Base-by-base conservation (phyloP, 495 filamentous ascomycete species). In the Tetracladium marchalianum region DNA sequence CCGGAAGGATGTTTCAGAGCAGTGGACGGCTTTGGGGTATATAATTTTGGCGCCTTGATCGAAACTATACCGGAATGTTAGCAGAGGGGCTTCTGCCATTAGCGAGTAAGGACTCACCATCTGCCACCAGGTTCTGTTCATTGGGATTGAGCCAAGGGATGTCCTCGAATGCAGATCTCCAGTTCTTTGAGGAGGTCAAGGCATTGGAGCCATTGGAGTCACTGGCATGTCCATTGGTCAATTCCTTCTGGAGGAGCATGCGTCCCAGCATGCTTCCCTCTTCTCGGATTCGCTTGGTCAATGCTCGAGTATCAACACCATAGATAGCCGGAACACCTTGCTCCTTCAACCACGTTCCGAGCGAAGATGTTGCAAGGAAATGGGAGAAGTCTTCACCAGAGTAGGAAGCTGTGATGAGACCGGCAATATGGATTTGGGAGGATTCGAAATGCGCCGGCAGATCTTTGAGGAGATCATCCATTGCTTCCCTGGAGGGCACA, bases 261-360 rank as follows among this genome's bases (percentile, higher is more conserved):
- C 87, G 84, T 16, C 90, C 92, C 22, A 97, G 79, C 92, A 97
- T 96, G 69, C 87, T 93, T 57, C 92, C 92, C 63, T 95, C 78
- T 55, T 94, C 73, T 55, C 92, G 78, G 51, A 98, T 95, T 47
- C 81, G 80, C 73, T 96, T 95, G 2, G 92, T 96, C 62, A 98
- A 67, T 13, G 87, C 84, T 64, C 92, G 75, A 24, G 92, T 98
- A 68, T 98, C 92, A 41, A 98, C 82, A 35, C 88, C 92, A 62
- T 92, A 87, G 65, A 98, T 90, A 47, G 92, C 92, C n/a, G 92
- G 92, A 41, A 98, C 78, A 37, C 82, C 85, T 61, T 96, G 83
- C 64, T 95, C 88, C 70, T 93, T 93, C 48, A 97, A 77, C 92
- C 92, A 98, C 67, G 81, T 76, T 24, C 89, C 90, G 12, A 98